Evolutionary conservation across 352 stramenopile genomes (phyloP), one percentile per base, ranked within the genome.

Genomic region (Pythium sukuiense): DNA sequence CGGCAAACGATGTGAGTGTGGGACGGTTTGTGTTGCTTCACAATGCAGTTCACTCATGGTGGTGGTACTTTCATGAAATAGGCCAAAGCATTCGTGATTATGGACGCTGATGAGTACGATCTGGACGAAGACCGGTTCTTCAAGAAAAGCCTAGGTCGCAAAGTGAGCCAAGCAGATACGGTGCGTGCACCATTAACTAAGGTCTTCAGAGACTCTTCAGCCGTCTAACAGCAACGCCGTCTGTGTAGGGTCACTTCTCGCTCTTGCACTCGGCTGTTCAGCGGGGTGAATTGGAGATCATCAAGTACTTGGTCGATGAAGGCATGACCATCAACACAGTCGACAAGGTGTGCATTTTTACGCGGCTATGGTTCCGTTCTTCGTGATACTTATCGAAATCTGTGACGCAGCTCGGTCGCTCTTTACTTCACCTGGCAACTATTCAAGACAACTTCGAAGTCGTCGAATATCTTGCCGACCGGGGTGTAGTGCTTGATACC

Each of bases 121-220:
- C 35, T 65, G 9, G 6, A 52, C 11, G 59, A 65, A 26, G 59
- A 59, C n/a, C 35, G 45, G 3, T 50, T 55, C 27, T 33, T 59
- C 39, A 13, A 14, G 35, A 33, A n/a, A 11, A 52, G 49, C 12
- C 7, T 55, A 6, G 41, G 56, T 7, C 8, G 29, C 1, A 27
- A 29, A 9, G n/a, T 43, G 7, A 30, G 2, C n/a, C 27, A 12
- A 14, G 29, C 27, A 48, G n/a, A 63, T 24, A 2, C n/a, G 5
- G 57, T 63, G 35, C 18, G 57, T 56, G 8, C 12, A 43, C 7
- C 1, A 12, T 43, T 14, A 16, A 43, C 8, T 7, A 43, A 43
- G 35, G 3, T 16, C 7, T 43, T 16, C 20, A 24, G 20, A 24
- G 20, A 24, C 20, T 24, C 20, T 24, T 24, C 20, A 24, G 20